Evolutionary conservation across 345 rosid genomes (phyloP).

Genomic region (Hibiscus trionum): DNA sequence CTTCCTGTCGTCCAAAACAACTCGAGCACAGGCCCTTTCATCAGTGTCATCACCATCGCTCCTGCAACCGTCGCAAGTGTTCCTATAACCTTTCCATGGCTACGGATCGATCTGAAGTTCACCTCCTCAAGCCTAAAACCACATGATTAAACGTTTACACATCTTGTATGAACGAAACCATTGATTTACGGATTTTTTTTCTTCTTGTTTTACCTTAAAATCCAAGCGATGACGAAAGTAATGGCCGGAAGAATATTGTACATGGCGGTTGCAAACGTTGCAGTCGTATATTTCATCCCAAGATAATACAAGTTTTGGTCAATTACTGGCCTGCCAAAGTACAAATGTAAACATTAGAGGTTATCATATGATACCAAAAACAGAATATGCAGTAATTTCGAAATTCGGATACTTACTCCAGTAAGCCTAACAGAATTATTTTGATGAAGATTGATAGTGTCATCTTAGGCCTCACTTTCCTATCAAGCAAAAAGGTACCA

Average conservation of each 20-base stretch:
- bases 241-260: constrained; percentile 69
- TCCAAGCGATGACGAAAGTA: constrained; percentile 74
- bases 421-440: constrained; percentile 13
- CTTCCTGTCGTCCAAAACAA: constrained; percentile 47
- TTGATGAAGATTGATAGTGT: constrained; percentile 53
- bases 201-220: constrained; percentile 51
- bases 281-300: constrained; percentile 86
- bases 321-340: constrained; percentile 66
- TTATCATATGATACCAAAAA: not conserved
- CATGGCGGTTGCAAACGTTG: constrained; percentile 77
- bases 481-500: constrained; percentile 15
- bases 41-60: constrained; percentile 82
- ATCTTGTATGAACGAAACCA: not conserved
- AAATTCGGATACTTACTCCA: not conserved
- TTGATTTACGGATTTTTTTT: not conserved
- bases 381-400: not conserved
- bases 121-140: constrained; percentile 56
- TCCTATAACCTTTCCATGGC: constrained; percentile 67
- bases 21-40: constrained; percentile 56
- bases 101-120: constrained; percentile 32
- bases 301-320: constrained; percentile 78
- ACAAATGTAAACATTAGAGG: not conserved
- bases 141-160: not conserved
- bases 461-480: constrained; percentile 77
- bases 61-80: constrained; percentile 74